A percentile compares a stretch with the other conserved stretches of the same genome.
Evolutionary conservation across 2,329 filamentous ascomycete species (phyloP).

Genomic region (Neoscytalidium dimidiatum): DNA sequence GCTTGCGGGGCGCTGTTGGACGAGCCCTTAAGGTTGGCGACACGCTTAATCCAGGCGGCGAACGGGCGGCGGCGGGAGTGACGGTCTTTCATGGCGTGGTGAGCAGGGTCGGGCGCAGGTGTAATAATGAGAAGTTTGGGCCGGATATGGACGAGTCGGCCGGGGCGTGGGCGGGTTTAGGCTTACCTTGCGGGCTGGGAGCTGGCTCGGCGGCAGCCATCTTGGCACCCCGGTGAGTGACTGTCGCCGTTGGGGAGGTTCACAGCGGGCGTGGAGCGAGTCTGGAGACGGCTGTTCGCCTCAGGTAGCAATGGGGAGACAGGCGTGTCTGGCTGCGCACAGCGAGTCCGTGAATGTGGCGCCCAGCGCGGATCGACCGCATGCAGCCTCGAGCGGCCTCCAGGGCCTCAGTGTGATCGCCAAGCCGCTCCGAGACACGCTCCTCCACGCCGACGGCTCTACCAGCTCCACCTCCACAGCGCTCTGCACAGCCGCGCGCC

Average conservation of each 20-base stretch:
- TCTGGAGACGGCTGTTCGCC: neutral
- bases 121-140: slow-evolving; percentile 13
- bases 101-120: slow-evolving; percentile 8
- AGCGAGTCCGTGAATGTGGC: slow-evolving; percentile 14
- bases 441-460: slow-evolving; percentile 1
- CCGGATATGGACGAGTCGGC: slow-evolving; percentile 13
- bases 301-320: slow-evolving; percentile 13
- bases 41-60: slow-evolving; percentile 89
- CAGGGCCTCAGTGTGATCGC: slow-evolving; percentile 16
- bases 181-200: slow-evolving; percentile 46
- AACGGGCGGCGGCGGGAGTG: slow-evolving; percentile 81
- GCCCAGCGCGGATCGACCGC: slow-evolving; percentile 13
- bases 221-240: slow-evolving; percentile 18
- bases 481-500: neutral
- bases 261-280: slow-evolving; percentile 4
- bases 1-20: slow-evolving; percentile 56
- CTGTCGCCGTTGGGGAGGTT: neutral
- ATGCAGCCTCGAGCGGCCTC: slow-evolving; percentile 18
- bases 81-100: slow-evolving; percentile 57
- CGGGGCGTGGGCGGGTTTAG: slow-evolving; percentile 21
- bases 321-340: slow-evolving; percentile 5
- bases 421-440: slow-evolving; percentile 6
- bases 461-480: neutral
- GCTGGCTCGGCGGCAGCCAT: slow-evolving; percentile 50
- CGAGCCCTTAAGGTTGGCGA: slow-evolving; percentile 83